Evolutionary conservation across 164 flowering plant genomes (phyloP).

Genomic region (Piper betle): DNA sequence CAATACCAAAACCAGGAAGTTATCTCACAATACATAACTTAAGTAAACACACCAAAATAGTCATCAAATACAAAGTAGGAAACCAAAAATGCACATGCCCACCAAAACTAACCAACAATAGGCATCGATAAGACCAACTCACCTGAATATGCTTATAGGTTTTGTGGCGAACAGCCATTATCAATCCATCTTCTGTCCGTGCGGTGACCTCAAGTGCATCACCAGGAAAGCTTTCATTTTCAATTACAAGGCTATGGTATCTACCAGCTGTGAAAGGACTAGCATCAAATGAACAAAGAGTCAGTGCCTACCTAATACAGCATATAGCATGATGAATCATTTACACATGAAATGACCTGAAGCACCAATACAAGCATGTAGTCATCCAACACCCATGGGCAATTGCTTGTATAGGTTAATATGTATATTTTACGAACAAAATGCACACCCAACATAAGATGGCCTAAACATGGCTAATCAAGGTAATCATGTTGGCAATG

Average conservation of each 20-base stretch:
- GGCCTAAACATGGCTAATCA: too few relatives aligned
- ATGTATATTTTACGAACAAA: too few relatives aligned
- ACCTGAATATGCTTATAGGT: constrained; percentile 65
- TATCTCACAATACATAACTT: too few relatives aligned
- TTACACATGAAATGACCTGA: background rate
- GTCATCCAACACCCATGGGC: too few relatives aligned
- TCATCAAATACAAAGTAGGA: too few relatives aligned
- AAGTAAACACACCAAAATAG: too few relatives aligned
- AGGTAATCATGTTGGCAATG: too few relatives aligned
- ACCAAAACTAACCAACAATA: too few relatives aligned
- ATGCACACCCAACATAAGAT: too few relatives aligned
- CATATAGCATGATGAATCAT: background rate
- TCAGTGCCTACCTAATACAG: background rate
- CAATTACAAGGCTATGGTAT: constrained; percentile 96
- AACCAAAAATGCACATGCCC: background rate
- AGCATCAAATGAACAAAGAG: constrained; percentile 1
- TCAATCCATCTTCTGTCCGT: constrained; percentile 85
- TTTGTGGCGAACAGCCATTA: constrained; percentile 94
- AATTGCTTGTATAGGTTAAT: too few relatives aligned
- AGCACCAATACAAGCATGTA: background rate
- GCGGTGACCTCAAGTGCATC: constrained; percentile 85
- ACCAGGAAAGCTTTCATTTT: constrained; percentile 67
- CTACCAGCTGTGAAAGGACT: constrained; percentile 90
- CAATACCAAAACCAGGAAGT: too few relatives aligned
- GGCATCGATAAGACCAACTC: background rate